Base-by-base conservation (phyloP, 1,139 yeast species). In the Petasospora fabianii region DNA sequence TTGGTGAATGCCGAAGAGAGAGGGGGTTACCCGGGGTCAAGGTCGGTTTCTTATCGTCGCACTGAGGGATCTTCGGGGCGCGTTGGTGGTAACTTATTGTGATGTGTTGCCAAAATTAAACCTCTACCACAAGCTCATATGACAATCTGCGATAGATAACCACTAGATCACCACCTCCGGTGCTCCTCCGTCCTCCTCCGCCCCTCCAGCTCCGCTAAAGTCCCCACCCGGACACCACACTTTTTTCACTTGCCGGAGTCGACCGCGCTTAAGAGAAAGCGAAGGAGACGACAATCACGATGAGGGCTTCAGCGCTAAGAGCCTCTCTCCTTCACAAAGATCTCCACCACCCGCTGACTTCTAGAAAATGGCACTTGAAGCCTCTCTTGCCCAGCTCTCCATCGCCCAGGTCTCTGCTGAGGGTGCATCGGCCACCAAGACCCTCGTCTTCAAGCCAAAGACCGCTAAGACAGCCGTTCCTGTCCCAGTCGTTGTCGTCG, bases 391-490 rank as follows among this genome's bases (percentile, higher is more conserved):
- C 33, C 71, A 76, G 39, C 66, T 79, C 51, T 74, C 82, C 35
- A 62, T 77, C 52, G 68, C 51, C 24, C 59, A 74, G 32, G 65
- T 71, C 27, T 69, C 69, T 22, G 56, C 68, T 31, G 75, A 64
- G 27, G 56, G 60, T 30, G 71, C 77, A 4, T 50, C 62, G 27
- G 64, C 77, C 31, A 77, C 84, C 48, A 87, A 87, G 62, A 75
- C 92, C 5, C 71, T 87, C 50, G 88, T 87, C 24, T 87, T 87
- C 74, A 87, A 87, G 67, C 96, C 96, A 54, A 87, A 87, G 65
- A 86, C 96, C 35, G 83, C 95, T 39, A 87, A 86, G 60, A 66
- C 87, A 34, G 88, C 86, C 38, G 65, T 75, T n/a, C 86, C 95
- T 24, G 78, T 84, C 36, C 96, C 96, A 34, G 73, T 87, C 24